Base-by-base conservation (phyloP, 2,329 filamentous ascomycete genomes). In the Domatiomyces catenatus region DNA sequence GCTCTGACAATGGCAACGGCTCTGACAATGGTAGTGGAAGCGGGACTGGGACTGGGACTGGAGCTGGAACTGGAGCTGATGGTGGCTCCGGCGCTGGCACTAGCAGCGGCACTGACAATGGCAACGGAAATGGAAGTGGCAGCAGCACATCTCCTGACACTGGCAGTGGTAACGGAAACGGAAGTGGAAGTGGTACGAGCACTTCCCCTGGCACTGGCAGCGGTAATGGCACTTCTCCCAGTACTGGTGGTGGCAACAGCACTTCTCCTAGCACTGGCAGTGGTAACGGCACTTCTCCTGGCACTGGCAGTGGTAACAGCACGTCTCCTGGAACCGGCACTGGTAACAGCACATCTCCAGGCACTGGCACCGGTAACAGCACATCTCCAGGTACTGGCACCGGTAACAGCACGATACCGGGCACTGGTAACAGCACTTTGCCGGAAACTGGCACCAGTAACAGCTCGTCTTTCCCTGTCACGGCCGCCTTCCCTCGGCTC, bases 21-120 rank as follows among this genome's bases (percentile, higher is more conserved):
- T 51, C 54, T 42, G 50, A 52, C 48, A 53, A 53, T 22, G 54
- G 56, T 15, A 46, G 44, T 18, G 22, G 19, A 15, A 28, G 57
- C 24, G 56, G 55, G 48, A 58, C 49, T 22, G 56, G 58, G 45
- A 52, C 56, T 47, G 57, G 55, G n/a, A n/a, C n/a, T 18, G 22
- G 19, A 15, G 18, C 56, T 22, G 56, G 55, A 48, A 58, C 49
- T 22, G 56, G 58, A 45, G 52, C 56, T 47, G 57, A 54, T 19
- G 10, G 8, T 12, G 44, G 49, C 47, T 20, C 18, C 28, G 43
- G 43, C 52, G 51, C 51, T 22, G 47, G 55, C 45, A 51, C 56
- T 39, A 52, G 60, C 48, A 54, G 56, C 50, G 57, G 56, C 20
- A 57, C 59, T 17, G 53, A 50, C 48, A 56, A 56, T n/a, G 54